Evolutionary conservation across 2,329 filamentous ascomycete species (phyloP), one percentile per base, ranked within the genome.

Genomic region (Diaporthe citrichinensis): DNA sequence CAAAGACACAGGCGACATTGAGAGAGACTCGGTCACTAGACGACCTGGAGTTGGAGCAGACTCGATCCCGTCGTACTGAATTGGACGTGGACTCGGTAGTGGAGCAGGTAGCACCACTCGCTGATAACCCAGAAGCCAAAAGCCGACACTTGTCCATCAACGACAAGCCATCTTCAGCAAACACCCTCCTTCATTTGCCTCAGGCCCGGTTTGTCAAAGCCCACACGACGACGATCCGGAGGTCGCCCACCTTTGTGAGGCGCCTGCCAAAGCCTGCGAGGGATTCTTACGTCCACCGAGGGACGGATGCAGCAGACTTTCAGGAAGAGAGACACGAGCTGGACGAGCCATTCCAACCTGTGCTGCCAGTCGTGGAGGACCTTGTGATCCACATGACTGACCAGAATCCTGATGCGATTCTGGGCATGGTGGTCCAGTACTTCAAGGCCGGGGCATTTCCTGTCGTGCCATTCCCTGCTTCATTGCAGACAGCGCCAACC

Each of bases 331-430:
- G 80, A 20, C 36, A 76, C 1, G 77, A 78, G 20, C 55, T 76
- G 10, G 73, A 81, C 12, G 75, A 79, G 23, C 72, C 80, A 0
- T 86, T 86, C 53, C 82, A 85, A 46, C 84, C 88, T 1, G 85
- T 91, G 0, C 83, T 93, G 31, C 87, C 88, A 0, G 81, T 90
- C 57, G 79, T 85, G 0, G 91, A 93, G 78, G 89, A 93, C 76
- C 79, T 92, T 1, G 85, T 92, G 3, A 84, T 93, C 34, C 85
- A 89, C 61, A 87, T 92, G 73, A 87, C 86, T 20, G 85, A 87
- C 12, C 86, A 86, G 2, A 80, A 82, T 1, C 79, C 81, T 0
- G 85, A 89, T 75, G 76, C 80, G 2, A 79, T 88, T 0, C 81
- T 92, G 1, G 86, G 88, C 31, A 84, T 84, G 1, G 84, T 88